Percentiles rank a stretch among this genome's conserved stretches.
Evolutionary conservation across 371 early-diverging fungal genomes (phyloP).

Genomic region (Mucor indicus): DNA sequence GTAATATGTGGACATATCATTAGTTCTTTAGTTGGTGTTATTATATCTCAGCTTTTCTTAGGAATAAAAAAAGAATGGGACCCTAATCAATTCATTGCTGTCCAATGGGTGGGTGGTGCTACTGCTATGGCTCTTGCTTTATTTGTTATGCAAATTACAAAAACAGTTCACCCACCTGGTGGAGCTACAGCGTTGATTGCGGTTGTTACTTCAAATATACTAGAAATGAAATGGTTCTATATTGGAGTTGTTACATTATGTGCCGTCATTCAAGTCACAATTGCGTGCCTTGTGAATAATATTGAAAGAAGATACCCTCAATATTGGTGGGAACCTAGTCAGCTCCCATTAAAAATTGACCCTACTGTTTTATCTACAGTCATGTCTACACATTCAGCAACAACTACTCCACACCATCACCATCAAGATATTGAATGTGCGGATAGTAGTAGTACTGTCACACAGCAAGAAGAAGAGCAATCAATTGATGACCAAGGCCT

Average conservation of each 20-base stretch:
- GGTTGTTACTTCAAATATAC: conserved; percentile 35
- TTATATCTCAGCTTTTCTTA: conserved; percentile 57
- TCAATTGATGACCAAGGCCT: too few relatives aligned
- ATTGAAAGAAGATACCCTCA: conserved; percentile 62
- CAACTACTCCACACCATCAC: not conserved
- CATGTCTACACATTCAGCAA: not conserved
- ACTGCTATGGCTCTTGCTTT: conserved; percentile 69
- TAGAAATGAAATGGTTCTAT: conserved; percentile 58
- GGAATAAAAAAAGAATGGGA: conserved; percentile 36
- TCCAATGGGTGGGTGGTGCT: conserved; percentile 68
- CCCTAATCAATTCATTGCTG: conserved; percentile 21
- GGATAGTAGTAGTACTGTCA: not conserved
- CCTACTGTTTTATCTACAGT: conserved; percentile 4
- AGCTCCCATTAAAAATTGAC: conserved; percentile 10
- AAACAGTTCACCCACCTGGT: conserved; percentile 75
- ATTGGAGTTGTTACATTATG: conserved; percentile 58
- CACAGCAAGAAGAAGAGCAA: too few relatives aligned
- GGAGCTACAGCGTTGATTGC: conserved; percentile 72
- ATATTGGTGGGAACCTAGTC: conserved; percentile 60
- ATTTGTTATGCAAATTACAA: conserved; percentile 63
- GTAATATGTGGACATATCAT: conserved; percentile 62
- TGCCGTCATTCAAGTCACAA: conserved; percentile 44
- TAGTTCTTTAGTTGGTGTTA: conserved; percentile 61
- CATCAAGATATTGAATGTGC: not conserved
- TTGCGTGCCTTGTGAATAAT: conserved; percentile 72